These are phyloP conservation scores for Litsea cubeba DNA, from an alignment of 164 flowering plant genomes.

Conservation along the genomic window DNA sequence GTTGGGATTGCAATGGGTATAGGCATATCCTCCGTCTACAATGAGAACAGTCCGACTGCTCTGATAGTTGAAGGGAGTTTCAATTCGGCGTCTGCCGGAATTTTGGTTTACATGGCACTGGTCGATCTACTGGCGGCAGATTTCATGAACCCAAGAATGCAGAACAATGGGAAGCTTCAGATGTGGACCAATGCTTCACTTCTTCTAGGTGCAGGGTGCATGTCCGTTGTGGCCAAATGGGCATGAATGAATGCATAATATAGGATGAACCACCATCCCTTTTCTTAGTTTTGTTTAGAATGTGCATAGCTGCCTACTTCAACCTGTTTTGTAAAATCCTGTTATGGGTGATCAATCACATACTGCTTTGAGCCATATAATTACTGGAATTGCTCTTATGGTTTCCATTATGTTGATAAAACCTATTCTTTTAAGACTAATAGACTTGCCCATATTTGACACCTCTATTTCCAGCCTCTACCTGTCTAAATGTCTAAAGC, in stretches of 20 bases:
- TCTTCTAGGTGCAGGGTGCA: slow-evolving; percentile 34
- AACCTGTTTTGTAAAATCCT: too few relatives aligned
- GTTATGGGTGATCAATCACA: too few relatives aligned
- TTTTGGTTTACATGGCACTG: slow-evolving; percentile 41
- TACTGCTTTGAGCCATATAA: too few relatives aligned
- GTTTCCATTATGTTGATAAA: too few relatives aligned
- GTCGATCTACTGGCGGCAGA: slow-evolving; percentile 45
- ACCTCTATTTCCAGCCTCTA: too few relatives aligned
- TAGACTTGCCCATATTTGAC: too few relatives aligned
- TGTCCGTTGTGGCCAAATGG: slow-evolving; percentile 47
- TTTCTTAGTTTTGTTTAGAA: not conserved
- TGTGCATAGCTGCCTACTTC: too few relatives aligned
- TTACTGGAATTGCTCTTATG: too few relatives aligned
- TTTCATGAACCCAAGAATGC: slow-evolving; percentile 35
- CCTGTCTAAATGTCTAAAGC: too few relatives aligned
- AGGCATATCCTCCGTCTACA: slow-evolving; percentile 27
- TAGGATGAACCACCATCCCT: not conserved
- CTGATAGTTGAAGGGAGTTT: slow-evolving; percentile 37
- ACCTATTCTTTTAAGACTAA: too few relatives aligned
- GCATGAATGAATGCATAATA: slow-evolving; percentile 10
- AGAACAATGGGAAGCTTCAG: slow-evolving; percentile 27
- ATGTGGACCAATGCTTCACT: slow-evolving; percentile 23
- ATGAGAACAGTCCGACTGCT: slow-evolving; percentile 35
- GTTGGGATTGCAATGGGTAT: slow-evolving; percentile 41
- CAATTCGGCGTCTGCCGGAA: slow-evolving; percentile 42